Base-by-base conservation (phyloP, 805 yeast species). In the Yarrowia osloensis region DNA sequence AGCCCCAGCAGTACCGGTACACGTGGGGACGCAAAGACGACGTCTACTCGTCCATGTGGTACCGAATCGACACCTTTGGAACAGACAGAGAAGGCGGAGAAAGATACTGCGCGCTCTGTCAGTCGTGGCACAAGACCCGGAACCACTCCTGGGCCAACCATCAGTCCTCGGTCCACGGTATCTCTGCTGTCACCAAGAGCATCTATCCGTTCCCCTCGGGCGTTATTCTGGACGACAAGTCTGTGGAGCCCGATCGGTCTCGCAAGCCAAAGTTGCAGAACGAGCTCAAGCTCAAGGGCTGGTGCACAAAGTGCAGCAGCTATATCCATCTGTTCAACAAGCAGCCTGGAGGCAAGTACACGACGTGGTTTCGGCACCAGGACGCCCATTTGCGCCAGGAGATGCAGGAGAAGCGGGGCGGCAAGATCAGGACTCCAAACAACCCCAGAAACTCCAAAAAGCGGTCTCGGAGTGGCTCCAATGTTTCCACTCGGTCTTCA, bases 11-110 rank as follows among this genome's bases (percentile, higher is more conserved):
- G 26, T 49, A 29, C 26, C 21, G 39, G 6, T 49, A 49, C 39
- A 49, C 55, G 2, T 47, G 35, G 35, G 54, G 54, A 28, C 35
- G 54, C 9, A 49, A 49, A 17, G 39, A 49, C 6, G 26, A 49
- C 12, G 55, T 49, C 55, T 29, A 49, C 22, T 49, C 55, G 12
- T 49, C 55, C 24, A 49, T 29, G 55, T 49, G 55, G 55, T 49
- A 49, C 26, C 21, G 55, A 13, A 19, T 49, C n/a, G 55, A 49
- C 26, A 49, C 55, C 6, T 7, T 12, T 5, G 55, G 37, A 19
- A 21, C 37, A 11, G 55, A 49, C 3, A 29, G 55, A 49, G 39
- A 49, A 31, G 55, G 55, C 2, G 55, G 55, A 29, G 55, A 49
- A 8, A 6, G 55, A 9, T 49, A 19, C 55, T 49, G 37, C 21